Conservation (phyloP, 2,329 filamentous ascomycete genomes). For the Nemania serpens region DNA sequence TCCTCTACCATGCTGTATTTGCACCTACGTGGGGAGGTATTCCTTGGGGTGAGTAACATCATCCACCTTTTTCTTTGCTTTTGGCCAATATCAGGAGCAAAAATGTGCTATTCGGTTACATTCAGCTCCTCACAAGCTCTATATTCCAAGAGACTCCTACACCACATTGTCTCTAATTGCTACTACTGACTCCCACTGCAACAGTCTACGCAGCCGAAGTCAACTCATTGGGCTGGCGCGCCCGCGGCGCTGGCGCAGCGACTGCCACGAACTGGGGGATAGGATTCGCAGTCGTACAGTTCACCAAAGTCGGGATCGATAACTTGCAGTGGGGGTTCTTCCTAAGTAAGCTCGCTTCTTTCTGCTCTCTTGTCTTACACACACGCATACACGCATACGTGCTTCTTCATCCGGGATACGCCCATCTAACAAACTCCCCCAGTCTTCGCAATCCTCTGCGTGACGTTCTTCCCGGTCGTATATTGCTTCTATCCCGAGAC, state of each 20-base stretch:
- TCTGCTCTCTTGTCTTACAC: not conserved
- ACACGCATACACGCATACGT: not conserved
- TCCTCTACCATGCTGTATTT: constrained; percentile 50
- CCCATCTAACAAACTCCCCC: constrained; percentile 4
- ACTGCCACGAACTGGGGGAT: constrained; percentile 52
- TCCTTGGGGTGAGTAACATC: constrained; percentile 39
- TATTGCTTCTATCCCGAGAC: constrained; percentile 54
- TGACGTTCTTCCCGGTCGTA: constrained; percentile 44
- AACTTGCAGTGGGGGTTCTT: constrained; percentile 50
- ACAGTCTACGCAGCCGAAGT: constrained; percentile 48
- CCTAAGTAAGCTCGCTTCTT: constrained; percentile 40
- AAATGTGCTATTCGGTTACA: too few species aligned
- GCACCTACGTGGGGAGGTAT: constrained; percentile 47
- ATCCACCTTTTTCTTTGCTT: too few species aligned
- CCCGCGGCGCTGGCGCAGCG: constrained; percentile 49
- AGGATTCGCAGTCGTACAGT: constrained; percentile 50
- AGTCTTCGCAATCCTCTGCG: constrained; percentile 38
- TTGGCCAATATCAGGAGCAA: not conserved
- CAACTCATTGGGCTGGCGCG: constrained; percentile 49
- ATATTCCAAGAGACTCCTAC: too few species aligned
- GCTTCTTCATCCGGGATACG: not conserved
- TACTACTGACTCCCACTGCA: constrained; percentile 3
- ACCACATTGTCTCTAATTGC: not conserved
- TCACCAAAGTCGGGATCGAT: constrained; percentile 49
- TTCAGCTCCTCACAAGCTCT: too few species aligned